These are phyloP conservation scores for Boletus reticulatus DNA, from an alignment of 768 basidiomycete genomes.

Conservation along the genomic window DNA sequence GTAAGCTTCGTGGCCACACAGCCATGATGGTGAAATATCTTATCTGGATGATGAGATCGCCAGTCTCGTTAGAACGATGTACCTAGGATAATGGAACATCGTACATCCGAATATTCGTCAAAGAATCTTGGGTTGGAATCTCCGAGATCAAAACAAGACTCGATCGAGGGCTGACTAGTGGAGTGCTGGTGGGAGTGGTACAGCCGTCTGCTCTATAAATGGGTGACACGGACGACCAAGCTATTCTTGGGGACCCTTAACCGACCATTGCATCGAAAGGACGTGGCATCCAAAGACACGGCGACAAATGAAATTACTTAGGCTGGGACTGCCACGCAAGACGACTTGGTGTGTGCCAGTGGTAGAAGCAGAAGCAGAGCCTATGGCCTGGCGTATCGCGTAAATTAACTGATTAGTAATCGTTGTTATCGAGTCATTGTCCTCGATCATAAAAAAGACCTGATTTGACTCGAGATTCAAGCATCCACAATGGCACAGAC, in stretches of 20 bases:
- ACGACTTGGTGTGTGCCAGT: not conserved
- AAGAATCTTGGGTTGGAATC: not conserved
- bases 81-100: not conserved
- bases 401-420: too few relatives aligned
- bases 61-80: not conserved
- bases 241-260: conserved; percentile 9
- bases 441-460: not conserved
- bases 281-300: not conserved
- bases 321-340: not conserved
- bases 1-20: conserved; percentile 9
- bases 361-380: too few relatives aligned
- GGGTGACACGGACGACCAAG: not conserved
- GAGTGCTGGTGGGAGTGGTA: not conserved
- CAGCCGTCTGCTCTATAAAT: not conserved
- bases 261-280: not conserved
- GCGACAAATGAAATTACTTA: too few relatives aligned
- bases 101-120: too few relatives aligned
- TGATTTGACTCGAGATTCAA: not conserved
- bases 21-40: not conserved
- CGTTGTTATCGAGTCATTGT: too few relatives aligned
- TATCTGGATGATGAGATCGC: not conserved
- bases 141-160: not conserved
- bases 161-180: not conserved
- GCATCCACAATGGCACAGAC: conserved; percentile 46
- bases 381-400: too few relatives aligned